Conservation (phyloP, 805 yeast genomes). For the Kurtzmaniella fragi region DNA sequence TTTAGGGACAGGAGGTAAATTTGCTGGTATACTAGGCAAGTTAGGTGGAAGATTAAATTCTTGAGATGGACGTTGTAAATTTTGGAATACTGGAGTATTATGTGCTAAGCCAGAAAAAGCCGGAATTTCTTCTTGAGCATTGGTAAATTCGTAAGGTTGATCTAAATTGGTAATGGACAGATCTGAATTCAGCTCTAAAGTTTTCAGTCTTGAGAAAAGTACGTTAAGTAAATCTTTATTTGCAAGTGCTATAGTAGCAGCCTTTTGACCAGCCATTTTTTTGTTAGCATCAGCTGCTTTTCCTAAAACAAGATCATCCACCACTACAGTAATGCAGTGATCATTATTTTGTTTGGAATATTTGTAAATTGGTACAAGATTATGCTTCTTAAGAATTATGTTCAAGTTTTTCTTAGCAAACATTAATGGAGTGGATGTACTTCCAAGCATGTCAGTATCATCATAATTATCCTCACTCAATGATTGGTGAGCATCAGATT, state of each 20-base stretch:
- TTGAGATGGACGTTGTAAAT: no score
- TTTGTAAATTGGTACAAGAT: conserved; percentile 27
- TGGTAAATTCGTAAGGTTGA: no score
- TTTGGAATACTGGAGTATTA: no score
- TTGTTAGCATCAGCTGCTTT: conserved; percentile 26
- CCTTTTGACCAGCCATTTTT: conserved; percentile 34
- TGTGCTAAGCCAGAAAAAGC: no score
- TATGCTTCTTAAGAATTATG: conserved; percentile 17
- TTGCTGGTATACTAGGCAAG: no score
- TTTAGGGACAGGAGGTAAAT: no score
- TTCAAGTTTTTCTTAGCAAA: conserved; percentile 27
- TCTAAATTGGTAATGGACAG: no score
- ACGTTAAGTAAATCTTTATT: conserved; percentile 15
- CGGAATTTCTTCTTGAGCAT: no score
- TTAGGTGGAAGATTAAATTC: no score
- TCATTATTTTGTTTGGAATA: conserved; percentile 13
- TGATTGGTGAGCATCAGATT: not conserved
- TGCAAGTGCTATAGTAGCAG: conserved; percentile 29
- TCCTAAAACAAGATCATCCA: conserved; percentile 29
- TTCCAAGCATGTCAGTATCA: no score
- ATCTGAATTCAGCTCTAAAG: no score
- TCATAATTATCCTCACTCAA: no score
- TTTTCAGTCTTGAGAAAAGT: conserved; percentile 1
- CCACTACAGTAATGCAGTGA: conserved; percentile 19
- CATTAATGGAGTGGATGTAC: conserved; percentile 9